Conservation (phyloP, 371 early-diverging fungal genomes). For the Blastocladiella emersonii region DNA sequence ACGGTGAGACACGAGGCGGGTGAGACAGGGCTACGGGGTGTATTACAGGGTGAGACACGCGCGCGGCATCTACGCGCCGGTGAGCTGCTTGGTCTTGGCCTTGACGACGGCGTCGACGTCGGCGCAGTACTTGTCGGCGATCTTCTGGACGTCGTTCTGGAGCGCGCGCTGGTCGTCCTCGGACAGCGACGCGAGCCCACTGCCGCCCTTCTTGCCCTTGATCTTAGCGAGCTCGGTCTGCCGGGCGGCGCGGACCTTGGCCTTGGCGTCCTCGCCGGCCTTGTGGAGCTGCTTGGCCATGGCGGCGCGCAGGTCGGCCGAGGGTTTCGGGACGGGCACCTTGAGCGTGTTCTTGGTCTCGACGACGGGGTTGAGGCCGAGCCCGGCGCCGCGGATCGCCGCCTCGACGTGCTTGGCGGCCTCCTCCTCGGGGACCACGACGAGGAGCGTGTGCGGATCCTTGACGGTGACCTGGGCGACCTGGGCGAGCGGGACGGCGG, state of each 20-base stretch:
- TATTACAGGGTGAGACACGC: too few species aligned
- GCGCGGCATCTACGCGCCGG: background rate
- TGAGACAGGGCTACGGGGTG: too few species aligned
- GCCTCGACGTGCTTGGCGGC: conserved; percentile 59
- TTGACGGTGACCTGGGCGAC: conserved; percentile 70
- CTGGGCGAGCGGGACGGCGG: conserved; percentile 41
- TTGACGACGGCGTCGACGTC: background rate
- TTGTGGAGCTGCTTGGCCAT: background rate
- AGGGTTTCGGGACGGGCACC: conserved; percentile 59
- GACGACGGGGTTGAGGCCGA: conserved; percentile 65
- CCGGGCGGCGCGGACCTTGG: background rate
- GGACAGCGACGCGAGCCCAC: too few species aligned
- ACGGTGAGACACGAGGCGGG: too few species aligned
- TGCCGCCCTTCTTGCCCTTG: background rate
- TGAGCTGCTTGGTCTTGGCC: background rate
- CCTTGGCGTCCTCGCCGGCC: background rate
- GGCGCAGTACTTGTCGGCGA: background rate
- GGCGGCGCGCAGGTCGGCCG: background rate
- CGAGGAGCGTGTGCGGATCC: conserved; percentile 72
- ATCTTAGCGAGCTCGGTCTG: background rate
- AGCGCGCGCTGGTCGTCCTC: too few species aligned
- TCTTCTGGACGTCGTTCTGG: background rate
- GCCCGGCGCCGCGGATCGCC: conserved; percentile 61
- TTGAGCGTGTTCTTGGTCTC: conserved; percentile 47
- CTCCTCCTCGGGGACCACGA: conserved; percentile 60